A percentile compares a stretch with the other conserved stretches of the same genome.
Conservation (phyloP, 2,329 filamentous ascomycete species). For the Colletotrichum musae region DNA sequence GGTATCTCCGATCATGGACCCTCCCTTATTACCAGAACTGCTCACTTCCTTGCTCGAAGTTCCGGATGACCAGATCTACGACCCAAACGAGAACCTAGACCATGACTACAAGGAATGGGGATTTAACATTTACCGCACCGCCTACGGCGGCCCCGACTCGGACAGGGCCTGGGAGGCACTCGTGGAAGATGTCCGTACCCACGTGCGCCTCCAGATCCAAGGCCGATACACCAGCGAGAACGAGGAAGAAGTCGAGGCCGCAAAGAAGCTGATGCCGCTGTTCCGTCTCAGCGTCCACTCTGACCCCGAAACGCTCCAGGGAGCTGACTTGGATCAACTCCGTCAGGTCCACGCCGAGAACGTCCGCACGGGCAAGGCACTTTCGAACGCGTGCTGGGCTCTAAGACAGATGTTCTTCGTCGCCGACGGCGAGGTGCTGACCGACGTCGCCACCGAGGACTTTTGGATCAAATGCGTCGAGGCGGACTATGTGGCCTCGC, state of each 20-base stretch:
- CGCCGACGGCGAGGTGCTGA: conserved; percentile 8
- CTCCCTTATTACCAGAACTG: conserved; percentile 9
- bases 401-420: conserved; percentile 1
- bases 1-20: conserved; percentile 7
- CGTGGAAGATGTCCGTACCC: background rate
- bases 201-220: conserved; percentile 15
- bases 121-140: conserved; percentile 17
- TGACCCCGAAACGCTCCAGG: background rate
- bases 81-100: conserved; percentile 9
- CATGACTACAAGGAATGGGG: conserved; percentile 6
- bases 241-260: conserved; percentile 12
- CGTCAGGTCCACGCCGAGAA: conserved; percentile 6
- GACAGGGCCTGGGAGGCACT: conserved; percentile 2
- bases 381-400: conserved; percentile 1
- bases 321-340: background rate
- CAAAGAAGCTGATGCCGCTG: background rate
- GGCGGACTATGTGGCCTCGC: background rate
- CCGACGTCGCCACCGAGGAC: conserved; percentile 9
- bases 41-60: conserved; percentile 9
- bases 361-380: background rate
- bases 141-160: background rate
- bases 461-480: conserved; percentile 24
- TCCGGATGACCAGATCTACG: conserved; percentile 12
- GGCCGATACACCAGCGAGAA: conserved; percentile 1
- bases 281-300: conserved; percentile 6